Evolutionary conservation across 1,139 yeast species (phyloP).

Genomic region (Debaryomyces udenii): DNA sequence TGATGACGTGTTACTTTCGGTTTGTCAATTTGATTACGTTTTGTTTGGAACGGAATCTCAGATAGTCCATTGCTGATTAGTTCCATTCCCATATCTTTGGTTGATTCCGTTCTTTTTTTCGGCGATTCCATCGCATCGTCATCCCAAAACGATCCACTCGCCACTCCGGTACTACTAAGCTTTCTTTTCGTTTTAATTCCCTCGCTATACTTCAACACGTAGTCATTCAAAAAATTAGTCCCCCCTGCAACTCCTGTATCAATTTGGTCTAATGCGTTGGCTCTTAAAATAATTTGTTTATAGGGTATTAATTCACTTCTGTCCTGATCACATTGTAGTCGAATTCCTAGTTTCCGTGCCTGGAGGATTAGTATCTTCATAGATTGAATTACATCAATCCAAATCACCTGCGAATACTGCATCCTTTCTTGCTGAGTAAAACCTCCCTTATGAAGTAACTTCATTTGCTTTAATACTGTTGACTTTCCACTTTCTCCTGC

Average conservation of each 20-base stretch:
- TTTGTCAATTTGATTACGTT: conserved; percentile 4
- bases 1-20: conserved; percentile 21
- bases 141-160: conserved; percentile 50
- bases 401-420: conserved; percentile 86
- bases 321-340: conserved; percentile 61
- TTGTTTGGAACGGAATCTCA: conserved; percentile 9
- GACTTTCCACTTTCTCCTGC: conserved; percentile 98
- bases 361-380: conserved; percentile 82
- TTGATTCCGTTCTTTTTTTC: conserved; percentile 5
- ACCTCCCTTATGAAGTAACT: conserved; percentile 83
- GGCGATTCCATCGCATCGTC: conserved; percentile 14
- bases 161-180: conserved; percentile 57
- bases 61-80: conserved; percentile 15
- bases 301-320: conserved; percentile 45
- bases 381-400: conserved; percentile 90
- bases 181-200: conserved; percentile 52
- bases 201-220: conserved; percentile 64
- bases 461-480: conserved; percentile 92
- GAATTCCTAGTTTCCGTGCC: conserved; percentile 63
- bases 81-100: conserved; percentile 12
- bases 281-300: conserved; percentile 54
- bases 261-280: conserved; percentile 62
- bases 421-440: conserved; percentile 77
- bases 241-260: conserved; percentile 77
- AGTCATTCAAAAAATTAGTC: conserved; percentile 60